Base-by-base conservation (phyloP, 1,284 basidiomycete genomes). In the Sporisorium graminicola region DNA sequence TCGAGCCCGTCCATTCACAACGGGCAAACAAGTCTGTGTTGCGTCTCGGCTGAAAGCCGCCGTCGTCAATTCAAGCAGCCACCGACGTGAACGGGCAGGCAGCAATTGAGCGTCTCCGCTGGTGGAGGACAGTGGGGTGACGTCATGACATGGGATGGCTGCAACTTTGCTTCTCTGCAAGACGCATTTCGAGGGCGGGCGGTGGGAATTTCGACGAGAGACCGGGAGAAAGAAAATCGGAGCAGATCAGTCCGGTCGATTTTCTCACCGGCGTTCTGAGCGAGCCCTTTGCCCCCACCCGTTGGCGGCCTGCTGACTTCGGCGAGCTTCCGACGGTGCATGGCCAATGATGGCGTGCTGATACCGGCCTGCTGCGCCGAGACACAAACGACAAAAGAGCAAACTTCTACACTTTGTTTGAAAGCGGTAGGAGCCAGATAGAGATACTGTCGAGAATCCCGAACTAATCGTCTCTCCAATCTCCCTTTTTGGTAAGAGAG, bases 121-220 rank as follows among this genome's bases (percentile, higher is more conserved):
- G 29, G 35, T 40, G 37, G 16, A 2, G 13, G 2, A n/a, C 5
- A 6, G 37, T 40, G 37, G 16, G 24, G 43, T 65, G 51, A 65
- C 63, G 56, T 65, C 63, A 65, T 58, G 63, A 65, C 51, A 54
- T 22, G n/a, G 58, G 49, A 37, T 47, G 44, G 56, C 63, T 56
- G 55, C 51, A 46, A 57, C 5, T 40, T n/a, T 37, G 3, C n/a
- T 40, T n/a, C n/a, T 14, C 37, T 40, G 37, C 37, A 18, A n/a
- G 37, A 4, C 37, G 37, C 37, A 40, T 40, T 40, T 40, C 18
- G 5, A n/a, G 8, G 37, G 37, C 37, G 37, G 37, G 5, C 2
- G 37, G 5, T 2, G 18, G 37, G 18, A 40, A 18, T n/a, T 40
- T 40, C 4, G 7, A 9, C 2, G 18, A n/a, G 18, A 40, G 16